These are phyloP conservation scores for Populus nigra DNA, from an alignment of 345 rosid genomes.

Conservation along the genomic window DNA sequence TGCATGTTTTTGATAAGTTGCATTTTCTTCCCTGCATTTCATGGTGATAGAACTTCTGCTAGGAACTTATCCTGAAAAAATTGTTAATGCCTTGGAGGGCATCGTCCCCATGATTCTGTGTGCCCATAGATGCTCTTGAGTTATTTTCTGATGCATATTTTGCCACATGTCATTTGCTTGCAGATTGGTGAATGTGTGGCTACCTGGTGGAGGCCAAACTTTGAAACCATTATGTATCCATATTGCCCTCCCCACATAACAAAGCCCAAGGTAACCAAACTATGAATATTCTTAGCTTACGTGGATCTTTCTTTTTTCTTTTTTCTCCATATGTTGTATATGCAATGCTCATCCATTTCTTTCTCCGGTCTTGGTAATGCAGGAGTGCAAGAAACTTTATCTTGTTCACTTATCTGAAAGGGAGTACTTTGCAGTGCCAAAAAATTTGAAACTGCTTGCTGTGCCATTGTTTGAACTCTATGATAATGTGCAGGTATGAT, in stretches of 20 bases:
- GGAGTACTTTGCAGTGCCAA: slow-evolving; percentile 96
- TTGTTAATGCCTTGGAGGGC: not conserved
- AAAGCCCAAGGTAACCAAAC: slow-evolving; percentile 71
- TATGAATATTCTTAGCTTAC: not conserved
- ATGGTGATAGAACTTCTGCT: not conserved
- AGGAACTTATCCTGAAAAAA: not conserved
- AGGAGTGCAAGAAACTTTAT: slow-evolving; percentile 98
- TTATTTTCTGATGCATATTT: slow-evolving; percentile 4
- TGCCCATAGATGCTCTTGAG: not conserved
- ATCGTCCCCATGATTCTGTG: slow-evolving; percentile 1
- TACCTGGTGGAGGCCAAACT: slow-evolving; percentile 99
- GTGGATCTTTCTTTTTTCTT: not conserved
- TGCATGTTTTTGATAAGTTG: slow-evolving; percentile 1
- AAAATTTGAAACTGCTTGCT: slow-evolving; percentile 93
- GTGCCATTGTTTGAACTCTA: slow-evolving; percentile 96
- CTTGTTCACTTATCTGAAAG: slow-evolving; percentile 92
- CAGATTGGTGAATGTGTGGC: slow-evolving; percentile 98
- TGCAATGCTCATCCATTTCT: slow-evolving; percentile 11
- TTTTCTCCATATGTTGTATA: not conserved
- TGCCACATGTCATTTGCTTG: slow-evolving; percentile 6
- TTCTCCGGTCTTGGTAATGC: slow-evolving; percentile 25
- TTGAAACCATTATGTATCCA: slow-evolving; percentile 94
- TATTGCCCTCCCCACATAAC: slow-evolving; percentile 97
- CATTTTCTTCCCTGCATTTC: not conserved
- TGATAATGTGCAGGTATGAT: slow-evolving; percentile 81